Conservation (phyloP, 202 grass and related monocot species). For the Hordeum pubiflorum region DNA sequence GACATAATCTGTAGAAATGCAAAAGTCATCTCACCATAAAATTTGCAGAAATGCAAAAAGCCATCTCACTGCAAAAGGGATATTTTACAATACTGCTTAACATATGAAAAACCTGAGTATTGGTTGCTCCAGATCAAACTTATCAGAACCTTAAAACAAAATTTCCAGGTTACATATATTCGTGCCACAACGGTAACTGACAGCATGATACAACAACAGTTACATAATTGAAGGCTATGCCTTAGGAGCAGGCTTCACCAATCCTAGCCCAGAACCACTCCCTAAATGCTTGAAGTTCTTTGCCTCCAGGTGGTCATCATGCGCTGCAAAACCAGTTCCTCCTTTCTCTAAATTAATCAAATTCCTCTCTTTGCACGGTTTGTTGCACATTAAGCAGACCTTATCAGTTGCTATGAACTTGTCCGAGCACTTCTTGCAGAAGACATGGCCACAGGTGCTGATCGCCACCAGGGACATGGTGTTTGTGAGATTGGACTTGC, state of each 20-base stretch:
- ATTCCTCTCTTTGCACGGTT: slow-evolving; percentile 76
- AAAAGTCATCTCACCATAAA: not conserved
- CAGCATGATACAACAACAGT: slow-evolving; percentile 23
- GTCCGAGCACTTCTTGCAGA: slow-evolving; percentile 92
- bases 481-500: slow-evolving; percentile 88
- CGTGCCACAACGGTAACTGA: not conserved
- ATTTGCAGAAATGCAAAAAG: not conserved
- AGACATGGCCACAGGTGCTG: slow-evolving; percentile 88
- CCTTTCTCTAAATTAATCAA: slow-evolving; percentile 84
- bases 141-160: slow-evolving; percentile 9
- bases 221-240: slow-evolving; percentile 28
- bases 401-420: slow-evolving; percentile 81
- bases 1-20: not conserved
- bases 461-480: slow-evolving; percentile 58
- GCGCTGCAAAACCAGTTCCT: slow-evolving; percentile 80
- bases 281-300: slow-evolving; percentile 90
- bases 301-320: slow-evolving; percentile 67
- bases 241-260: slow-evolving; percentile 73
- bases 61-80: not conserved
- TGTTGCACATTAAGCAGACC: slow-evolving; percentile 70
- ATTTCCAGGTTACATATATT: slow-evolving; percentile 17
- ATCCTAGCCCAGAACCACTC: slow-evolving; percentile 76
- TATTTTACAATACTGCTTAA: not conserved
- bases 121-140: not conserved
- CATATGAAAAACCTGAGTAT: not conserved